These are phyloP conservation scores for Solanum appendiculatum DNA, from an alignment of 257 asterid species.

Conservation along the genomic window DNA sequence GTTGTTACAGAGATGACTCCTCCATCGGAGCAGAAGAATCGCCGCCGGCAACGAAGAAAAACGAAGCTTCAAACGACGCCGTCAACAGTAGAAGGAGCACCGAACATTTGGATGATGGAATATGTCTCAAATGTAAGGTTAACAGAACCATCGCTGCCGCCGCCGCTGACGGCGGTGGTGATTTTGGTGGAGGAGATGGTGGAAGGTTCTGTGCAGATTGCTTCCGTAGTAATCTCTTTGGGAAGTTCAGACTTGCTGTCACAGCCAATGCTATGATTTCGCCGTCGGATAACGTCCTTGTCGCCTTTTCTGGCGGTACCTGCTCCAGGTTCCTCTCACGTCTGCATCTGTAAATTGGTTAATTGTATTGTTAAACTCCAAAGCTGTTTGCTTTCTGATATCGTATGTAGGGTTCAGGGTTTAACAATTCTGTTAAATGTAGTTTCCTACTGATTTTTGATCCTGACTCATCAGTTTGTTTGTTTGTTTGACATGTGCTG, in stretches of 20 bases:
- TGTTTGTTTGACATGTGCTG: background rate
- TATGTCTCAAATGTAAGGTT: slow-evolving; percentile 71
- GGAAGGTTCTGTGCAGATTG: slow-evolving; percentile 65
- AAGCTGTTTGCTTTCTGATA: background rate
- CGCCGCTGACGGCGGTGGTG: slow-evolving; percentile 17
- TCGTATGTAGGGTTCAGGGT: background rate
- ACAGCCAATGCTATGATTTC: slow-evolving; percentile 76
- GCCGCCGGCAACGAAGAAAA: background rate
- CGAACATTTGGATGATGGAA: background rate
- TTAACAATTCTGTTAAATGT: background rate
- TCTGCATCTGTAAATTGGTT: background rate
- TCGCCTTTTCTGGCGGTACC: slow-evolving; percentile 90
- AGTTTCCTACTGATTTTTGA: background rate
- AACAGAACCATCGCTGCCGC: slow-evolving; percentile 35
- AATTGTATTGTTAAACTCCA: background rate
- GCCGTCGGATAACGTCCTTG: slow-evolving; percentile 75
- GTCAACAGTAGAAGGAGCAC: slow-evolving; percentile 10
- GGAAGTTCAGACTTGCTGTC: slow-evolving; percentile 77
- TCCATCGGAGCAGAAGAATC: background rate
- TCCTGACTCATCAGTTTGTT: background rate
- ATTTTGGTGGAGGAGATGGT: slow-evolving; percentile 31
- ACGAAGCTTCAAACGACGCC: background rate
- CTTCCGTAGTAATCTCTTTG: slow-evolving; percentile 61
- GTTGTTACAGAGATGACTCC: slow-evolving; percentile 50
- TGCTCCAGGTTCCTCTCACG: slow-evolving; percentile 56